Evolutionary conservation across 257 asterid genomes (phyloP), one percentile per base, ranked within the genome.

Genomic region (Rauvolfia tetraphylla): DNA sequence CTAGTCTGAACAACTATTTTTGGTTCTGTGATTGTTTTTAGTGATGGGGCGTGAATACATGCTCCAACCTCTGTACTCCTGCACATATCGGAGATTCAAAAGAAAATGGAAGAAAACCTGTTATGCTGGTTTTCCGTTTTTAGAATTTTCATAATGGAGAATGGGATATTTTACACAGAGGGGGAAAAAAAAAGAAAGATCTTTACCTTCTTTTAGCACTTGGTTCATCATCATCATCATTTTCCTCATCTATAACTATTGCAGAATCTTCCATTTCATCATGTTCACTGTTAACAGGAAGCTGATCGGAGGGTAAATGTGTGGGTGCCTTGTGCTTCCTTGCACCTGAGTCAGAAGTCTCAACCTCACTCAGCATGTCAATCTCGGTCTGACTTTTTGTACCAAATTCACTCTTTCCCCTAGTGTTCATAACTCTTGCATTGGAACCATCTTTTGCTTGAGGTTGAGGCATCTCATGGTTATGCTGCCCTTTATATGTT

Each of bases 1-100:
- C 93, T 88, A 0, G 97, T 92, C 87, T 89, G 98, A 74, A 94
- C 93, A 18, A 94, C 92, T 78, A 94, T 94, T 84, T 90, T 92
- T n/a, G 97, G 82, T 77, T 90, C 97, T 36, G 97, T 88, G 56
- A 92, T 83, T 9, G 97, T 94, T 78, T 85, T 89, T 79, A 80
- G 90, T 3, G 90, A 80, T 41, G 96, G 84, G 80, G 83, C 86
- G 23, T 76, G 81, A 46, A 73, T 68, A 18, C 86, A 72, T 25
- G 86, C 83, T 69, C 65, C 90, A 33, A 34, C 57, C 53, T 86
- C 92, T 48, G 44, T 33, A 83, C 73, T 84, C 87, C 98, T 94
- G 87, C 81, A 74, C 46, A 54, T 17, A 79, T 29, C 12, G 56
- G 36, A 79, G 14, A 36, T 1, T 63, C 11, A 49, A 33, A 27